Evolutionary conservation across 805 yeast species (phyloP).

Genomic region (Myxozyma geophila): DNA sequence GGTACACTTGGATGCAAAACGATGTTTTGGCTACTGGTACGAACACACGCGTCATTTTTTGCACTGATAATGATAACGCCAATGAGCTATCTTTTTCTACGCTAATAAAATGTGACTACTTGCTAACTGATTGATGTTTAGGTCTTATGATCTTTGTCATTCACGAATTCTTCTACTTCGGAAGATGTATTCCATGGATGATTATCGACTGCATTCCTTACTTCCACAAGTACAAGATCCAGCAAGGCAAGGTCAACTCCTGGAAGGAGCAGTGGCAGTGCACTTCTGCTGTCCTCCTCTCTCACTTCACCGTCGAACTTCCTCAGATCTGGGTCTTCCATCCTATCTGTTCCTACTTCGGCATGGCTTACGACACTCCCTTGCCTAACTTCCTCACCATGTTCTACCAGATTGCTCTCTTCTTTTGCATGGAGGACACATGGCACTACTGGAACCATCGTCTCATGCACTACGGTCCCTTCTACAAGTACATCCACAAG

Average conservation of each 20-base stretch:
- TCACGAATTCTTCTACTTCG: slow-evolving; percentile 90
- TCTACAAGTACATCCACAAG: slow-evolving; percentile 92
- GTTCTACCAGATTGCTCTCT: slow-evolving; percentile 67
- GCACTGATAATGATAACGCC: neutral
- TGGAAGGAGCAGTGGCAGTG: slow-evolving; percentile 91
- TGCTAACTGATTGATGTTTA: neutral
- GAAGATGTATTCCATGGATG: slow-evolving; percentile 91
- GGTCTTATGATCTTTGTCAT: slow-evolving; percentile 69
- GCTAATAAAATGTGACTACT: neutral
- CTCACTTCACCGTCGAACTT: slow-evolving; percentile 92
- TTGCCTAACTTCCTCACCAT: slow-evolving; percentile 72
- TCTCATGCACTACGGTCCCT: slow-evolving; percentile 81
- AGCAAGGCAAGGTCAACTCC: slow-evolving; percentile 80
- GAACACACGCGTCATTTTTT: neutral
- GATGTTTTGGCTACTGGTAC: slow-evolving; percentile 89
- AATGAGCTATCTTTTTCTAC: neutral
- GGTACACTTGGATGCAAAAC: slow-evolving; percentile 82
- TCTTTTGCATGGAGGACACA: slow-evolving; percentile 86
- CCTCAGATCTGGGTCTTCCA: slow-evolving; percentile 97
- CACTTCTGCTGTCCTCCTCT: slow-evolving; percentile 76
- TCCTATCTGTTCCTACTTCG: slow-evolving; percentile 81
- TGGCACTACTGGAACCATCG: slow-evolving; percentile 99
- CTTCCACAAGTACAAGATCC: slow-evolving; percentile 86
- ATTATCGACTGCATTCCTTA: slow-evolving; percentile 83
- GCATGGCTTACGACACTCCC: slow-evolving; percentile 79